Base-by-base conservation (phyloP, 2,329 filamentous ascomycete genomes). In the Albifimbria verrucaria region DNA sequence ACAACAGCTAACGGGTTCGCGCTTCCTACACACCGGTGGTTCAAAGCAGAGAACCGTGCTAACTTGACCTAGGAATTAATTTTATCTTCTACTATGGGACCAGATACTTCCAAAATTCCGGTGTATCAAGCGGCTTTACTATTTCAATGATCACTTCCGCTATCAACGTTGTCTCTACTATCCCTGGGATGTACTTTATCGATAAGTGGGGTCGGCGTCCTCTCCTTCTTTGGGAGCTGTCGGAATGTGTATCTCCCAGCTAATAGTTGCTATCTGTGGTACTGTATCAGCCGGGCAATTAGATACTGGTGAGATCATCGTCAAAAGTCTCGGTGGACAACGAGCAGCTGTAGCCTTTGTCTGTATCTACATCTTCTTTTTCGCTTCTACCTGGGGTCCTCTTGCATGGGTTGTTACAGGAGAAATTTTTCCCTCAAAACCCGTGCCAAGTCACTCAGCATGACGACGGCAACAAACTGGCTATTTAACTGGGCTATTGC, bases 401-500 rank as follows among this genome's bases (percentile, higher is more conserved):
- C 60, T 68, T 7, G 61, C 64, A 11, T 68, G 66, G 66, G 65
- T 68, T 20, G 62, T 66, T 32, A 65, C 63, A 1, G 78, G 80
- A 54, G 82, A 86, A 65, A 81, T 85, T 85, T 77, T 68, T 81
- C 81, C 2, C 75, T 85, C 48, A 81, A 79, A 69, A 74, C 76
- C 52, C 81, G 86, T 48, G 85, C 86, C n/a, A 80, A 80, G 60
- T 79, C 77, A 2, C 79, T 89, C 59, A 81, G 80, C 43, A 78
- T 89, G 50, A 82, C 84, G 4, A 88, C 86, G 0, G 86, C 87
- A 7, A 83, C 85, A 52, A 90, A 90, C 73, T 88, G 86, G 87
- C 77, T 85, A 1, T 71, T 85, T 56, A 90, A 90, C 76, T 90
- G 84, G 79, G 86, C 86, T 28, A 91, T 93, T 59, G 87, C 88